These are phyloP conservation scores for Filobasidium uniguttulatum DNA, from an alignment of 1,284 basidiomycete genomes.

Conservation along the genomic window DNA sequence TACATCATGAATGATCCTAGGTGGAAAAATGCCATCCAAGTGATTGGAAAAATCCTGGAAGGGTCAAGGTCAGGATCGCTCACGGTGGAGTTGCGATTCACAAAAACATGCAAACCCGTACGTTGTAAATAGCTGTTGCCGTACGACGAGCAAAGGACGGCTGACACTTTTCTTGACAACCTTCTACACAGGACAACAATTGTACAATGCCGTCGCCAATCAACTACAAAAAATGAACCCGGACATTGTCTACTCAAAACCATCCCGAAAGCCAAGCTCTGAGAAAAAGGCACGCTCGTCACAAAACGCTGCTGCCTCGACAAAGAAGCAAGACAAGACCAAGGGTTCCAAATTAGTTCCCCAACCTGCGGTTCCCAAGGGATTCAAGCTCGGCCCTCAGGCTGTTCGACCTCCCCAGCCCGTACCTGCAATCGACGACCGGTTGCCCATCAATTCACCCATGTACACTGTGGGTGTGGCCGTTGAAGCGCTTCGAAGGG, in stretches of 20 bases:
- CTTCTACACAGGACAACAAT: slow-evolving; percentile 54
- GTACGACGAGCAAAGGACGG: background rate
- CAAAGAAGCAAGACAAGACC: slow-evolving; percentile 13
- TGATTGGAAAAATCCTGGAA: slow-evolving; percentile 92
- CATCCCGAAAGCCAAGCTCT: slow-evolving; percentile 40
- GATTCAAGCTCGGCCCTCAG: slow-evolving; percentile 20
- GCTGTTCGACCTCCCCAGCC: slow-evolving; percentile 26
- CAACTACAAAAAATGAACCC: slow-evolving; percentile 64
- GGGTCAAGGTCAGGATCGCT: slow-evolving; percentile 81
- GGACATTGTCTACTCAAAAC: slow-evolving; percentile 40
- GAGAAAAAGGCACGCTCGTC: too few relatives aligned
- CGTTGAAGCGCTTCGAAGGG: slow-evolving; percentile 29
- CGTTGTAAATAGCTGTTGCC: slow-evolving; percentile 29
- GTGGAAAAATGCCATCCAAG: slow-evolving; percentile 69
- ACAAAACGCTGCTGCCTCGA: slow-evolving; percentile 5
- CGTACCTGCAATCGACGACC: slow-evolving; percentile 30
- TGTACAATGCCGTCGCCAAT: slow-evolving; percentile 58
- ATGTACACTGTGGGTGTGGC: slow-evolving; percentile 32
- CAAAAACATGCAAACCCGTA: slow-evolving; percentile 62
- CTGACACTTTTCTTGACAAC: background rate
- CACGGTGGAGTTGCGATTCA: slow-evolving; percentile 63
- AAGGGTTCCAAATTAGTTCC: slow-evolving; percentile 6
- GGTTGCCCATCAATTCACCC: slow-evolving; percentile 33
- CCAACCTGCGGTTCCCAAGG: slow-evolving; percentile 10
- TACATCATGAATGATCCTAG: too few relatives aligned